Conservation (phyloP, 495 filamentous ascomycete species). For the Penicillium parvum region DNA sequence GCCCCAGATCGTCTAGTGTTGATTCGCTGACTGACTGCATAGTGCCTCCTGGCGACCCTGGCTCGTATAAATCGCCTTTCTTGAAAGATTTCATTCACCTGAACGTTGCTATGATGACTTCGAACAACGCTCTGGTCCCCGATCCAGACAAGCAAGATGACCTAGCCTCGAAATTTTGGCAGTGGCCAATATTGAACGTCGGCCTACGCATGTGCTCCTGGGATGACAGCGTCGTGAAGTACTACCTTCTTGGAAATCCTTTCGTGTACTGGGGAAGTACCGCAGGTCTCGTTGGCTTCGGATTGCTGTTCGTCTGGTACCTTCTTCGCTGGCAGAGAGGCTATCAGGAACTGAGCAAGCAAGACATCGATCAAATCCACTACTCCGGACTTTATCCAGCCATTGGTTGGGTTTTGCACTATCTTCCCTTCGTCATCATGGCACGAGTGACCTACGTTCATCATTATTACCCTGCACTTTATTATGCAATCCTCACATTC, state of each 20-base stretch:
- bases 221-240: conserved; percentile 94
- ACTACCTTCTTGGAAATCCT: conserved; percentile 96
- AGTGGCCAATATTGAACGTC: conserved; percentile 95
- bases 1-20: background rate
- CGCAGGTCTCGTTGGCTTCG: conserved; percentile 67
- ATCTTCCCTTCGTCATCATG: conserved; percentile 94
- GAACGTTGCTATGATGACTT: conserved; percentile 99
- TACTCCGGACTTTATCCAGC: conserved; percentile 89
- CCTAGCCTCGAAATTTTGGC: conserved; percentile 94
- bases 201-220: conserved; percentile 97
- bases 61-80: conserved; percentile 94
- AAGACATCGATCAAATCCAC: conserved; percentile 87
- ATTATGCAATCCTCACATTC: conserved; percentile 87
- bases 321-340: conserved; percentile 94
- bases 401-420: conserved; percentile 93
- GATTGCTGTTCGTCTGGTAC: conserved; percentile 73
- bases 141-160: conserved; percentile 99
- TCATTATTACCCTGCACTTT: conserved; percentile 98
- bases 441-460: conserved; percentile 98
- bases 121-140: conserved; percentile 95
- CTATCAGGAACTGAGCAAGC: conserved; percentile 72
- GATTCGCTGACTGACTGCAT: conserved; percentile 4
- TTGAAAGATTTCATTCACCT: conserved; percentile 93
- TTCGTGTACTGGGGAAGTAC: conserved; percentile 95
- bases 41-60: conserved; percentile 90